Evolutionary conservation across 202 grass and related monocot species (phyloP), one percentile per base, ranked within the genome.

Genomic region (Saccharum hybrid): DNA sequence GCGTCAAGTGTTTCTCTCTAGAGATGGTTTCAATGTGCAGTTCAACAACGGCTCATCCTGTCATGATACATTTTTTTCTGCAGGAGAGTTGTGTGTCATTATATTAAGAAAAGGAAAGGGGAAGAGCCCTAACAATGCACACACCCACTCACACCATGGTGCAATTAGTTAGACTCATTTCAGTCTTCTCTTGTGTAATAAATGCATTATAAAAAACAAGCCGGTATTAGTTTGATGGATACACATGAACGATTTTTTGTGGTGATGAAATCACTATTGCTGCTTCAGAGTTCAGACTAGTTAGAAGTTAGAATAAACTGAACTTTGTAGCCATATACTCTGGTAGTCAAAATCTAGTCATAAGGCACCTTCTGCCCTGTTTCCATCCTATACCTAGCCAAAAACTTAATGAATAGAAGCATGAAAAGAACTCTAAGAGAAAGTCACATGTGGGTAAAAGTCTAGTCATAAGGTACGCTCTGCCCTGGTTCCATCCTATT

Each of bases 371-470:
- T 74, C 46, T 68, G 0, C 66, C 57, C 19, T 51, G 4, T 0
- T 81, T 38, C 45, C 43, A 43, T 85, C 22, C 2, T 13, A 21
- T n/a, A 0, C 3, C 15, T 67, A 45, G 3, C 26, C 26, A 10
- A 56, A 62, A 62, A 18, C 8, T 28, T 60, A 23, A 71, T 52
- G 12, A 82, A 78, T 36, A 34, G 60, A 54, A 7, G 14, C 1
- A 9, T 16, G 45, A 71, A 36, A 66, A 41, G 2, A n/a, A 26
- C 42, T 43, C 33, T 54, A 33, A 46, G 19, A 73, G 28, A 30
- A 49, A 63, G 16, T 52, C 49, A 72, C 71, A 65, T 64, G 65
- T 89, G 0, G 28, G 36, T 61, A 56, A 83, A 76, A 76, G 36
- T 7, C 14, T 76, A 56, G 62, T 4, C 9, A 0, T 37, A 45